These are phyloP conservation scores for Guyanaporus albipodus DNA, from an alignment of 768 basidiomycete species.

Conservation along the genomic window DNA sequence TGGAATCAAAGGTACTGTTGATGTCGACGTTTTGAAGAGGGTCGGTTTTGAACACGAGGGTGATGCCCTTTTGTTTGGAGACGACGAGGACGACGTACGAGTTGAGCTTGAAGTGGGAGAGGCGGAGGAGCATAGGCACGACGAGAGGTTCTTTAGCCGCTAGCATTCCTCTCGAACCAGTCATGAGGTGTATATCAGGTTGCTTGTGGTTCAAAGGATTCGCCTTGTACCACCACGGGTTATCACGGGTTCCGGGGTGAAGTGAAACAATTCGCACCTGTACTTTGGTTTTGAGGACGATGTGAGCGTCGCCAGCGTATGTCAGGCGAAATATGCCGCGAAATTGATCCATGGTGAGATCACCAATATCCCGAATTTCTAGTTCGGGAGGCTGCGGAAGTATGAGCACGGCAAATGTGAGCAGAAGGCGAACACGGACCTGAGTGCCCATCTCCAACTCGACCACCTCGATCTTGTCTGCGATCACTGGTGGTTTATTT, in stretches of 20 bases:
- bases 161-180: constrained; percentile 81
- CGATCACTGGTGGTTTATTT: constrained; percentile 95
- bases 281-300: constrained; percentile 85
- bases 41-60: constrained; percentile 99
- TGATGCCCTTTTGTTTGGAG: constrained; percentile 96
- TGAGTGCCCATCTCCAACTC: constrained; percentile 99
- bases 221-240: constrained; percentile 48
- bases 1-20: constrained; percentile 95
- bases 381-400: constrained; percentile 85
- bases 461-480: constrained; percentile 95
- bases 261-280: constrained; percentile 52
- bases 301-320: constrained; percentile 90
- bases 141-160: constrained; percentile 93
- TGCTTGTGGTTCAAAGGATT: constrained; percentile 94
- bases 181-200: constrained; percentile 84
- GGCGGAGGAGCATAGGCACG: constrained; percentile 95
- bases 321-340: constrained; percentile 94
- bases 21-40: constrained; percentile 98
- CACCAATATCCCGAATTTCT: constrained; percentile 96
- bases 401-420: neutral
- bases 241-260: neutral
- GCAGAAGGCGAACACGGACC: constrained; percentile 40
- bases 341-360: constrained; percentile 93
- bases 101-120: constrained; percentile 90
- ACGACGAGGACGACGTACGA: constrained; percentile 98